Percentiles rank a stretch among this genome's conserved stretches.
phyloP scores from a whole-genome alignment of 2,329 filamentous ascomycete genomes.

The Bipolaris victoriae region DNA sequence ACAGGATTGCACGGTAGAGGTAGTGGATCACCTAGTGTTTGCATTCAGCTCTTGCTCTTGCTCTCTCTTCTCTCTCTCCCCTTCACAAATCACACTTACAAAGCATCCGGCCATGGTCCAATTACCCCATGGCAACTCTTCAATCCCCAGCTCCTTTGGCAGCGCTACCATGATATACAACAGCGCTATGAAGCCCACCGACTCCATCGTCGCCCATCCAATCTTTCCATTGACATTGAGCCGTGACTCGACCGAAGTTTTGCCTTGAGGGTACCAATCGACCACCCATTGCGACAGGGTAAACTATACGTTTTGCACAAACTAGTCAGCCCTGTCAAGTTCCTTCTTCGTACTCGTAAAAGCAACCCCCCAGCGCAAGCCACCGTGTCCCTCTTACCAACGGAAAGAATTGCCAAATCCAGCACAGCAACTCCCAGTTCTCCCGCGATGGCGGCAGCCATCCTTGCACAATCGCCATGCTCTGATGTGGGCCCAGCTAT shows the following conservation, averaged over 20 bases:
- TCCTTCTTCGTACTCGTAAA: not conserved
- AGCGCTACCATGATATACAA: constrained; percentile 79
- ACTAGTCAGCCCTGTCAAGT: too few relatives aligned
- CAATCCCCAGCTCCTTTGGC: constrained; percentile 63
- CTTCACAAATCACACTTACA: constrained; percentile 45
- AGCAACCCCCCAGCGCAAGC: not conserved
- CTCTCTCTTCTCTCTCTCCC: not conserved
- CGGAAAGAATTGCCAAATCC: constrained; percentile 58
- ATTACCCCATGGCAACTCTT: constrained; percentile 74
- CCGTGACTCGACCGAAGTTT: constrained; percentile 76
- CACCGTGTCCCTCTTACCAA: constrained; percentile 46
- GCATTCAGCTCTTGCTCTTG: constrained; percentile 12
- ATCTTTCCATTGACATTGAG: constrained; percentile 89
- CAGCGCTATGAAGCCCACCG: constrained; percentile 75
- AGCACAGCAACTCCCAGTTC: constrained; percentile 56
- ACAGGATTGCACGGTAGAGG: constrained; percentile 82
- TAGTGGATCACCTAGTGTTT: constrained; percentile 75
- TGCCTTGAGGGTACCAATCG: constrained; percentile 88
- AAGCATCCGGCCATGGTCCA: constrained; percentile 74
- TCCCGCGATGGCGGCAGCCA: constrained; percentile 58
- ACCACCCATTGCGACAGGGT: constrained; percentile 73
- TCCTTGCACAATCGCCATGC: constrained; percentile 53
- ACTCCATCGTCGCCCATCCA: constrained; percentile 89
- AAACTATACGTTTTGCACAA: constrained; percentile 57
- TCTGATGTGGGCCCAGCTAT: not conserved